Evolutionary conservation across 768 basidiomycete species (phyloP), one percentile per base, ranked within the genome.

Genomic region (Cystobasidium onofrii): DNA sequence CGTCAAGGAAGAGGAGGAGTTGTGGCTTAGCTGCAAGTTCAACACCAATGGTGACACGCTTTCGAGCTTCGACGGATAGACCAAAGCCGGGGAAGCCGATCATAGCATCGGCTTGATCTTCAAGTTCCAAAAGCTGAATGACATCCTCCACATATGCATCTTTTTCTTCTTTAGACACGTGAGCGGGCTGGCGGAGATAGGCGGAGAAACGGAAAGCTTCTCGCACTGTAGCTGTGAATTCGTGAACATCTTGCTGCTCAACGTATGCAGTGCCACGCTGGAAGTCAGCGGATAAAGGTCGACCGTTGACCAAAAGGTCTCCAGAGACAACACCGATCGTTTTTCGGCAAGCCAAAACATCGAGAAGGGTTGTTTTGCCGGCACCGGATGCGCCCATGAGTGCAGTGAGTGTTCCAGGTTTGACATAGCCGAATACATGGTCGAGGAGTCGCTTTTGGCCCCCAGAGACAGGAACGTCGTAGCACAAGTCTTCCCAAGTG

Each of bases 341-440:
- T 73, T 89, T 85, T 75, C 81, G 65, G 82, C 84, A 55, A 79
- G 86, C 81, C 82, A 87, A 70, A 85, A 91, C 90, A 88, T 91
- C 77, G 63, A 89, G 89, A 0, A 89, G 90, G 6, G 73, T 72
- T 1, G 62, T 83, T 82, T 77, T 79, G 82, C 88, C 88, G 52
- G 89, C 89, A 65, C 90, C 90, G 73, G 87, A 88, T 17, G 88
- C 88, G 74, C 91, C 91, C 90, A 94, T 91, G 12, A 94, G 84
- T 0, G 91, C 92, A 0, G 91, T 92, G 75, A 55, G 86, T 80
- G 88, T 91, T 3, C 92, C 91, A 0, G 91, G 92, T 64, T 75
- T 76, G 75, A 79, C 76, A 63, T 74, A 77, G 0, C 78, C 78
- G 29, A 74, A 77, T 43, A 79, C 74, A 36, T 74, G 62, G 31